Evolutionary conservation across 2,329 filamentous ascomycete genomes (phyloP).

Genomic region (Zymoseptoria tritici): DNA sequence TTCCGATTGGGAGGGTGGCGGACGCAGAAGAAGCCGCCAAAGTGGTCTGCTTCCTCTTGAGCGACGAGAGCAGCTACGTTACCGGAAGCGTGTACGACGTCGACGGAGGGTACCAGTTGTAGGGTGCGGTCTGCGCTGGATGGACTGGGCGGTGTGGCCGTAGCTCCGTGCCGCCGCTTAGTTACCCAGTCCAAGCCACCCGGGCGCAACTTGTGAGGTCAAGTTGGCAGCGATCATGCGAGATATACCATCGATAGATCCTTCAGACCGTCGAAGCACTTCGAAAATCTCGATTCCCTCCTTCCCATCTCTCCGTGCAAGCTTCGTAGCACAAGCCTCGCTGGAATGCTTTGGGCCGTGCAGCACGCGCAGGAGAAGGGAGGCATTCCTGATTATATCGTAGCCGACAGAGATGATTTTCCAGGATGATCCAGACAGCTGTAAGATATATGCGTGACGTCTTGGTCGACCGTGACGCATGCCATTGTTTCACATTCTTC

Average conservation of each 20-base stretch:
- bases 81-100: slow-evolving; percentile 41
- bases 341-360: background rate
- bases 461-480: background rate
- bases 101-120: slow-evolving; percentile 35
- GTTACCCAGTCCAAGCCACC: too few species aligned
- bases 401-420: background rate
- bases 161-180: too few species aligned
- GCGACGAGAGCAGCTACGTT: slow-evolving; percentile 40
- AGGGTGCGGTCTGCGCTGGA: background rate
- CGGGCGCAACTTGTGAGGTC: too few species aligned
- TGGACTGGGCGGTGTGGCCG: background rate
- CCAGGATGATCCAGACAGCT: background rate
- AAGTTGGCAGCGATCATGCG: too few species aligned
- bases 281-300: too few species aligned
- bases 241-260: too few species aligned
- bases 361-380: too few species aligned
- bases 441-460: background rate
- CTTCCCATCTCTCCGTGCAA: too few species aligned
- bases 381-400: too few species aligned
- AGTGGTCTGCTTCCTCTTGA: slow-evolving; percentile 43
- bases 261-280: too few species aligned
- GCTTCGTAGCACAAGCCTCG: background rate
- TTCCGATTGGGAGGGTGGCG: slow-evolving; percentile 13
- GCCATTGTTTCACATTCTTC: background rate
- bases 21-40: slow-evolving; percentile 34